A percentile compares a stretch with the other conserved stretches of the same genome.
phyloP scores from a whole-genome alignment of 108 stramenopile species.

The Pseudonitzschia delicatissima region DNA sequence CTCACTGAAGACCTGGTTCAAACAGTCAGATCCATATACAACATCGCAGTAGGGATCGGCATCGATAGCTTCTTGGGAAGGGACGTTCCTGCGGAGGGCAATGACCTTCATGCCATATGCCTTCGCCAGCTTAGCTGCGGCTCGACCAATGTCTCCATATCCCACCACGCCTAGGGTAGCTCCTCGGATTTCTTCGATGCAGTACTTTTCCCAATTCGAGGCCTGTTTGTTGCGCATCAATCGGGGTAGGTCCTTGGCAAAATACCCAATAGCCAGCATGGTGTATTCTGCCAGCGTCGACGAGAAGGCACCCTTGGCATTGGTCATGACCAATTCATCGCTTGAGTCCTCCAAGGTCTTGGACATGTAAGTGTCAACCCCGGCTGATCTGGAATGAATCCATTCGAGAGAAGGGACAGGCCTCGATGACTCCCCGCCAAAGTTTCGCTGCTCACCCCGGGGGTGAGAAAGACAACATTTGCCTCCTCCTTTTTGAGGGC shows the following conservation, averaged over 20 bases:
- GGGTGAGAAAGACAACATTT: conserved; percentile 74
- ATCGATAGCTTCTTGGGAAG: conserved; percentile 21
- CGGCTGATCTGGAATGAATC: conserved; percentile 83
- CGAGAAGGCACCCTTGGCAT: conserved; percentile 88
- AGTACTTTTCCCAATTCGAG: conserved; percentile 69
- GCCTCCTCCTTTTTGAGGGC: conserved; percentile 40
- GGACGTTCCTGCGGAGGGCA: conserved; percentile 61
- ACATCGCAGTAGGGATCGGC: conserved; percentile 62
- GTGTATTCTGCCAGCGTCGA: conserved; percentile 88
- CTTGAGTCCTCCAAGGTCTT: conserved; percentile 31
- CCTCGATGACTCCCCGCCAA: conserved; percentile 49
- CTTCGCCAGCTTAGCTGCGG: conserved; percentile 70
- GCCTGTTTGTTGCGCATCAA: conserved; percentile 67
- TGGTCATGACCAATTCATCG: conserved; percentile 61
- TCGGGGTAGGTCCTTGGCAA: conserved; percentile 90
- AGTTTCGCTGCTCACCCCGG: conserved; percentile 28
- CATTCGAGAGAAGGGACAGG: conserved; percentile 60
- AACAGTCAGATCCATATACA: conserved; percentile 46
- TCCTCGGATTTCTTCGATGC: conserved; percentile 69
- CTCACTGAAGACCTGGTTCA: conserved; percentile 51
- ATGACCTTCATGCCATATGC: conserved; percentile 83
- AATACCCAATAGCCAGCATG: conserved; percentile 85
- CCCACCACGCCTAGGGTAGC: conserved; percentile 85
- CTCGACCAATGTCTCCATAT: conserved; percentile 90
- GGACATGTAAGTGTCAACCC: conserved; percentile 69